These are phyloP conservation scores for Aspergillus japonicus DNA, from an alignment of 2,329 filamentous ascomycete species.

Conservation along the genomic window DNA sequence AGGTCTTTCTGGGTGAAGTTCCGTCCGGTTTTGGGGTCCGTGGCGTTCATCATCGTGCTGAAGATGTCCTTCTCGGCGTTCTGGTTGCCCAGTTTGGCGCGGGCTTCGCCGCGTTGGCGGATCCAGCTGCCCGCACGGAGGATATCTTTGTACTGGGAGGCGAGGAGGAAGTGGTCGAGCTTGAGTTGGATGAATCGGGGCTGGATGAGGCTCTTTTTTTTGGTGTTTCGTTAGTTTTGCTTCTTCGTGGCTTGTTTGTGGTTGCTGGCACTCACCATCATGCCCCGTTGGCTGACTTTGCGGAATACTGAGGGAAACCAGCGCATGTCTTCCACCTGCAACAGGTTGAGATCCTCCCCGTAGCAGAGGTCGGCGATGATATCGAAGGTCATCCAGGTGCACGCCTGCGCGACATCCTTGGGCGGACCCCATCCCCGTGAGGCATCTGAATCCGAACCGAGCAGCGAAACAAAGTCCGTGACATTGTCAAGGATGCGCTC, in stretches of 20 bases:
- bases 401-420: background rate
- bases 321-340: background rate
- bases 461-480: background rate
- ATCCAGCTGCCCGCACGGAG: background rate
- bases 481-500: background rate
- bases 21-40: background rate
- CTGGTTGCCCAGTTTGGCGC: background rate
- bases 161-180: background rate
- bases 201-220: background rate
- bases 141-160: background rate
- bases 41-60: background rate
- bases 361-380: conserved; percentile 4
- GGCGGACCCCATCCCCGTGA: background rate
- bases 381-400: conserved; percentile 2
- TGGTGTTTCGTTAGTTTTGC: too few species aligned
- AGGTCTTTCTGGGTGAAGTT: conserved; percentile 3
- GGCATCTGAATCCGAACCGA: background rate
- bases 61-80: background rate
- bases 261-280: background rate
- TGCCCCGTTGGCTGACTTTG: background rate
- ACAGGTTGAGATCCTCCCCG: conserved; percentile 1
- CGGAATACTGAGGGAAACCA: background rate
- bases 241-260: background rate
- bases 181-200: background rate
- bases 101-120: background rate